A percentile compares a stretch with the other conserved stretches of the same genome.
These are phyloP conservation scores for Fusarium udum DNA, from an alignment of 2,329 filamentous ascomycete genomes.

Conservation along the genomic window DNA sequence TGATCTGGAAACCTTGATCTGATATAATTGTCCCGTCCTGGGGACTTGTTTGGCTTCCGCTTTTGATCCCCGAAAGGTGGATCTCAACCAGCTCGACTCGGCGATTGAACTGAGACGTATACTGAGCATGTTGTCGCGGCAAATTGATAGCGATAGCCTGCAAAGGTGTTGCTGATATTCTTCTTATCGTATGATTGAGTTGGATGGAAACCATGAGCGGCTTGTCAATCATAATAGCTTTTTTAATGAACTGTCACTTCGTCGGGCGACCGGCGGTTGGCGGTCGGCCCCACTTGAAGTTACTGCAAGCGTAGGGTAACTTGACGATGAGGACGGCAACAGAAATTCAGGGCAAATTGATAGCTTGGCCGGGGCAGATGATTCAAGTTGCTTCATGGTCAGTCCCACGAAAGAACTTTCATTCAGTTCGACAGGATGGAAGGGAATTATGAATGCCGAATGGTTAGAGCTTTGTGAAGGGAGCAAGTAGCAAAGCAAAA, in stretches of 20 bases:
- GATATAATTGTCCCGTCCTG: background rate
- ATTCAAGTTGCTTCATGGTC: fast-evolving
- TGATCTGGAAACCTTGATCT: background rate
- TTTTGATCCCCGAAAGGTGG: background rate
- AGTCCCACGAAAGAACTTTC: no score
- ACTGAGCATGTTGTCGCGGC: background rate
- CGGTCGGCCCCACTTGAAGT: background rate
- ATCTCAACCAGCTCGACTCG: background rate
- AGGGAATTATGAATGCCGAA: fast-evolving
- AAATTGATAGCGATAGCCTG: background rate
- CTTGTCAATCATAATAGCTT: fast-evolving
- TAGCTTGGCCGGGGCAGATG: background rate
- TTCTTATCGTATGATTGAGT: background rate
- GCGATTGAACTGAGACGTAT: background rate
- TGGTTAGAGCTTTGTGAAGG: background rate
- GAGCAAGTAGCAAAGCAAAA: fast-evolving
- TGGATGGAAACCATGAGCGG: background rate
- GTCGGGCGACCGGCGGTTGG: no score
- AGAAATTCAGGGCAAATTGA: no score
- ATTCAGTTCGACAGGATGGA: fast-evolving
- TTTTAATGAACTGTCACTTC: background rate
- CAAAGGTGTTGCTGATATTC: no score
- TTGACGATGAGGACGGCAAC: background rate
- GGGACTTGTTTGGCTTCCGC: conserved; percentile 12
- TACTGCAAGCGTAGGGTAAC: background rate